phyloP scores from a whole-genome alignment of 192 early-diverging fungal genomes.

The Gonapodya sp. region DNA sequence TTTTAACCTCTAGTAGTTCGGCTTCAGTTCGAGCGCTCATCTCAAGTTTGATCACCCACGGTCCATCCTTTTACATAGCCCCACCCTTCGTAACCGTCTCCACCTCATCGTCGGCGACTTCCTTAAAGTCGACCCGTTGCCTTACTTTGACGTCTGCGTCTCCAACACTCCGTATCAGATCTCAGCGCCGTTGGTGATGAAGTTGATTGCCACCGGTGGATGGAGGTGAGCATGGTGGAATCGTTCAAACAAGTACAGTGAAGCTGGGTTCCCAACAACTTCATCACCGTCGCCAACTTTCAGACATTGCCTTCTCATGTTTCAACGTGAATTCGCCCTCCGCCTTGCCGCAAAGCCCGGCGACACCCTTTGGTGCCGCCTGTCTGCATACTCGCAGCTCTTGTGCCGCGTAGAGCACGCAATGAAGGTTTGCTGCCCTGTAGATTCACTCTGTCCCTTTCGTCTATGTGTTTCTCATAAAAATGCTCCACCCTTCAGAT shows the following conservation, averaged over 20 bases:
- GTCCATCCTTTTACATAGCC: background rate
- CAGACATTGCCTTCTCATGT: conserved; percentile 90
- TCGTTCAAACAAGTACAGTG: conserved; percentile 24
- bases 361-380: conserved; percentile 79
- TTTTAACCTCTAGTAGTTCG: too few species aligned
- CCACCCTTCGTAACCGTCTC: conserved; percentile 25
- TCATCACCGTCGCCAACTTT: background rate
- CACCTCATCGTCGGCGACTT: conserved; percentile 97
- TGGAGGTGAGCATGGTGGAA: background rate
- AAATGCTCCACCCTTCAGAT: conserved; percentile 31
- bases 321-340: conserved; percentile 97
- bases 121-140: conserved; percentile 81
- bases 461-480: background rate
- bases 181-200: conserved; percentile 90
- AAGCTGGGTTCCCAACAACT: conserved; percentile 8
- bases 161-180: conserved; percentile 98
- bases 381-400: conserved; percentile 89
- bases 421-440: conserved; percentile 88
- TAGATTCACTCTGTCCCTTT: background rate
- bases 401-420: conserved; percentile 89
- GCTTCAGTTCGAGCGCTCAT: too few species aligned
- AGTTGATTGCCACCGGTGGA: conserved; percentile 87
- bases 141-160: conserved; percentile 97
- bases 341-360: conserved; percentile 90
- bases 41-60: background rate